These are phyloP conservation scores for Scheffersomyces ergatensis DNA, from an alignment of 805 yeast genomes.

Conservation along the genomic window DNA sequence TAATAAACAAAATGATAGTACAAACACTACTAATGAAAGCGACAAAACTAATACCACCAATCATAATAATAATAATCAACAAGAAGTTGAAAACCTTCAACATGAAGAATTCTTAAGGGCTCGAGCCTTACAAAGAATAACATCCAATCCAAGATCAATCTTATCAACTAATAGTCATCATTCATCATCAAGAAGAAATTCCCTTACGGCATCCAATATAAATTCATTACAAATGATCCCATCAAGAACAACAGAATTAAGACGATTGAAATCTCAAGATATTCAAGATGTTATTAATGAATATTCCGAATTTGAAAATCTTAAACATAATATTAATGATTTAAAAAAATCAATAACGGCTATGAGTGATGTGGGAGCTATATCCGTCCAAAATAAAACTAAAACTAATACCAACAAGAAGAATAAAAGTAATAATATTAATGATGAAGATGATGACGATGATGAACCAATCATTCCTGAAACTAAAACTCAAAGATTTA, in stretches of 20 bases:
- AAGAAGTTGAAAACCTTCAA: conserved; percentile 8
- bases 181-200: conserved; percentile 7
- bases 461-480: neutral
- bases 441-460: no score
- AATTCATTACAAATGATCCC: conserved; percentile 12
- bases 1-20: conserved; percentile 7
- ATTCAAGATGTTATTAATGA: conserved; percentile 40
- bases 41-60: no score
- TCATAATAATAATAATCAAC: neutral
- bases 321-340: conserved; percentile 19
- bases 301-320: conserved; percentile 45
- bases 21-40: neutral
- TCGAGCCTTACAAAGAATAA: conserved; percentile 6
- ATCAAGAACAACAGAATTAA: conserved; percentile 22
- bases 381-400: neutral
- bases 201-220: conserved; percentile 1
- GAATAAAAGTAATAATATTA: neutral
- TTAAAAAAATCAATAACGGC: conserved; percentile 17
- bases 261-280: conserved; percentile 29
- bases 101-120: conserved; percentile 18
- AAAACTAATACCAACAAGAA: no score
- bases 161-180: conserved; percentile 4
- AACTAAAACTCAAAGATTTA: neutral
- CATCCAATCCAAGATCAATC: conserved; percentile 7
- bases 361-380: conserved; percentile 19